Conservation (phyloP, 352 stramenopile species). For the Pythium oligandrum region DNA sequence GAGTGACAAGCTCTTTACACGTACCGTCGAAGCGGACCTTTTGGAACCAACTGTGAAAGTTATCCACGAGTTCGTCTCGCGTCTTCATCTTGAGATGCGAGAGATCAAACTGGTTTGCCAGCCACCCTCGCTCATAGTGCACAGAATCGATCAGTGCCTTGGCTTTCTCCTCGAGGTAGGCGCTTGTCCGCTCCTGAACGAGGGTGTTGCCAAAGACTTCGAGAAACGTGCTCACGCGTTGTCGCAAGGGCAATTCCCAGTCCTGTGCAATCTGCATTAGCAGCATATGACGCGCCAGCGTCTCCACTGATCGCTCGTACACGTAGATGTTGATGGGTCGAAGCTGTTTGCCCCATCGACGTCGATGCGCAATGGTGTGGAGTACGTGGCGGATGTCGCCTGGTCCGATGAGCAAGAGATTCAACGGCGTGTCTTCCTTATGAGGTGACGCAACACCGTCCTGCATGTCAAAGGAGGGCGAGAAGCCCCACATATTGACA, state of each 20-base stretch:
- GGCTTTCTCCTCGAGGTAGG: slow-evolving; percentile 77
- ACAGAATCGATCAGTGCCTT: slow-evolving; percentile 69
- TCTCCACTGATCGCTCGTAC: slow-evolving; percentile 81
- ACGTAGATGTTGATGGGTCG: slow-evolving; percentile 86
- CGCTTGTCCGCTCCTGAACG: slow-evolving; percentile 83
- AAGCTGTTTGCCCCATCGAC: slow-evolving; percentile 20
- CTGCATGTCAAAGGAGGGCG: slow-evolving; percentile 63
- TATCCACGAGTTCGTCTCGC: slow-evolving; percentile 84
- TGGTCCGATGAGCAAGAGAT: slow-evolving; percentile 55
- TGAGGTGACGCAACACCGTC: slow-evolving; percentile 4
- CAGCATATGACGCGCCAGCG: slow-evolving; percentile 85
- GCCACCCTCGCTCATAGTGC: slow-evolving; percentile 53
- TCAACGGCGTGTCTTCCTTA: slow-evolving; percentile 25
- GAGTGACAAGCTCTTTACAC: neutral
- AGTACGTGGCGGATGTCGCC: slow-evolving; percentile 80
- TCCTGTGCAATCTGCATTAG: slow-evolving; percentile 86
- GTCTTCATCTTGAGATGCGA: slow-evolving; percentile 88
- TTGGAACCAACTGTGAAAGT: slow-evolving; percentile 78
- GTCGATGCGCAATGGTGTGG: slow-evolving; percentile 40
- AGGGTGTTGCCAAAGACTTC: slow-evolving; percentile 92
- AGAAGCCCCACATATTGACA: slow-evolving; percentile 87
- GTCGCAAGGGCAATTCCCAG: slow-evolving; percentile 82
- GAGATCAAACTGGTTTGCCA: slow-evolving; percentile 72
- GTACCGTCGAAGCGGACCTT: slow-evolving; percentile 73
- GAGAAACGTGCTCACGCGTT: slow-evolving; percentile 87